These are phyloP conservation scores for Entomophthora muscae DNA, from an alignment of 371 early-diverging fungal species.

Conservation along the genomic window DNA sequence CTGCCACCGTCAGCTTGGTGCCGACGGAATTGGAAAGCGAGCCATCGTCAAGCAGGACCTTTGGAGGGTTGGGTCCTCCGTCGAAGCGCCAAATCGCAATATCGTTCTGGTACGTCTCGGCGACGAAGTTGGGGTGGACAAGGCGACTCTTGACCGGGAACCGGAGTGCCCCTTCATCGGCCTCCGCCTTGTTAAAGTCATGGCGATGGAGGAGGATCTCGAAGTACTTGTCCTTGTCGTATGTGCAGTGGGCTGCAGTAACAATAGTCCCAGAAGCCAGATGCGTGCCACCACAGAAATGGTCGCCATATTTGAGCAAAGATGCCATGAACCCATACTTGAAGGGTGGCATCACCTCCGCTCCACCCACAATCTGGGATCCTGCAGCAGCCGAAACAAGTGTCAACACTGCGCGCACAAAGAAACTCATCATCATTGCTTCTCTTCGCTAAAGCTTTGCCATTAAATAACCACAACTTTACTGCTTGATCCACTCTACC, in stretches of 20 bases:
- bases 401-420: too few relatives aligned
- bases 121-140: neutral
- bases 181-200: neutral
- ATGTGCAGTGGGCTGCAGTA: conserved; percentile 5
- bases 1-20: neutral
- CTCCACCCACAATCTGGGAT: too few relatives aligned
- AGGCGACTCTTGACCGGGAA: neutral
- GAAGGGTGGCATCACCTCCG: too few relatives aligned
- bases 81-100: neutral
- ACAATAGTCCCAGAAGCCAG: neutral
- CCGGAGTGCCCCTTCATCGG: neutral
- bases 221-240: neutral
- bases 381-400: too few relatives aligned
- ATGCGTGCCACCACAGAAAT: conserved; percentile 4
- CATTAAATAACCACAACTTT: too few relatives aligned
- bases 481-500: too few relatives aligned
- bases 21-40: neutral
- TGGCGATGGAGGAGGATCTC: conserved; percentile 3
- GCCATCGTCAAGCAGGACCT: neutral
- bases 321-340: neutral
- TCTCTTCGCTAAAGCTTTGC: too few relatives aligned
- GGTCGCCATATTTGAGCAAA: neutral
- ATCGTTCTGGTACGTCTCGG: neutral
- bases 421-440: too few relatives aligned
- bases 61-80: neutral